These are phyloP conservation scores for Sugiyamaella floridensis DNA, from an alignment of 805 yeast genomes.

Conservation along the genomic window DNA sequence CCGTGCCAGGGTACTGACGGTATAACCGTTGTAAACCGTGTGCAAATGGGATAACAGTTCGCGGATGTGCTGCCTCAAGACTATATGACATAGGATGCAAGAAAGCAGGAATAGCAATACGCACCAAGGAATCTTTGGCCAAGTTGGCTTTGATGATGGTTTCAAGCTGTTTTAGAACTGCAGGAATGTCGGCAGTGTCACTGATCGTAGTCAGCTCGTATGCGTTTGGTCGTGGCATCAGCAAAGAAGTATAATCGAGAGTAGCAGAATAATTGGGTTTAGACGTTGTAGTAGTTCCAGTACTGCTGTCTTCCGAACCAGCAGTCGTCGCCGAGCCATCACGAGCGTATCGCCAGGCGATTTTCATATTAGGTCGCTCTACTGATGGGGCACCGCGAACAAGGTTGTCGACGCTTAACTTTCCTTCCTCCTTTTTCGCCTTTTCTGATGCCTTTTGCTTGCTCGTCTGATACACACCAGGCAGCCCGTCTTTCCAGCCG, in stretches of 20 bases:
- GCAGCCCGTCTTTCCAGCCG: conserved; percentile 61
- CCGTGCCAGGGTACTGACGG: conserved; percentile 38
- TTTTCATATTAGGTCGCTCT: conserved; percentile 45
- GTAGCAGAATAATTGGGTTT: conserved; percentile 54
- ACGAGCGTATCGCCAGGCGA: conserved; percentile 89
- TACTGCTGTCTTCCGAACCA: not conserved
- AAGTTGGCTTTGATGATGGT: conserved; percentile 8
- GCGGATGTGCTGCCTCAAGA: conserved; percentile 41
- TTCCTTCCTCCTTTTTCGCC: conserved; percentile 36
- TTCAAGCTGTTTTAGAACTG: conserved; percentile 21
- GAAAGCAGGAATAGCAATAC: conserved; percentile 70
- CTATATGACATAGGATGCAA: conserved; percentile 71
- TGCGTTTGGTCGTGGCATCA: conserved; percentile 58
- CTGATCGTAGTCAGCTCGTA: conserved; percentile 54
- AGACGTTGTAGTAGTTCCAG: conserved; percentile 13
- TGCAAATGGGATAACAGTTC: conserved; percentile 51
- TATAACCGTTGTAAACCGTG: conserved; percentile 51
- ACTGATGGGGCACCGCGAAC: conserved; percentile 20
- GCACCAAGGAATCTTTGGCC: conserved; percentile 40
- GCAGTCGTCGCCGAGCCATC: conserved; percentile 14
- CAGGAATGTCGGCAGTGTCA: conserved; percentile 24
- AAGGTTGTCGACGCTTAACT: conserved; percentile 62
- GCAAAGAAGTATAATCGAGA: conserved; percentile 69
- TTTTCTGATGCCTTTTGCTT: conserved; percentile 32
- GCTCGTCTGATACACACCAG: conserved; percentile 65